phyloP scores from a whole-genome alignment of 306 rosid genomes.

The Alnus rubra region DNA sequence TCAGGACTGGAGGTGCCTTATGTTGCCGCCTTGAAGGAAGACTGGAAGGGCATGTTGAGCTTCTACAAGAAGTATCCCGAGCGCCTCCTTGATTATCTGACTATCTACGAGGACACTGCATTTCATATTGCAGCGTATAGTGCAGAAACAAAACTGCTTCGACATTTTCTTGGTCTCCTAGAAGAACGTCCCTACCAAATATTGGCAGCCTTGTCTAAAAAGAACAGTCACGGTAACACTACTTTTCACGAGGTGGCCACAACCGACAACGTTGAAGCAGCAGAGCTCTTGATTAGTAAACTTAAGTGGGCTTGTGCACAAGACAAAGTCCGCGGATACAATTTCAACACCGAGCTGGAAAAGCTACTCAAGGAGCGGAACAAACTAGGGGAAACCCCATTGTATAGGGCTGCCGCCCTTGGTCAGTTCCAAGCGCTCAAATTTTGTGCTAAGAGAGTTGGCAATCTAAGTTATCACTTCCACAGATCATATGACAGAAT shows the following conservation, averaged over 20 bases:
- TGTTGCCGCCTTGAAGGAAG: not conserved
- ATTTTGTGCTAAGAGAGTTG: not conserved
- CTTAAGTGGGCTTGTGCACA: too few species aligned
- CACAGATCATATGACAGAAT: fast-evolving
- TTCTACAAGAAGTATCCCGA: not conserved
- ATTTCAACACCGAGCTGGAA: too few species aligned
- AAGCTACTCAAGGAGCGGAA: not conserved
- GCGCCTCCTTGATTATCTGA: not conserved
- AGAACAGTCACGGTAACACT: not conserved
- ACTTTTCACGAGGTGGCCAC: not conserved
- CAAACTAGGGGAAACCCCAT: not conserved
- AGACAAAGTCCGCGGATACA: not conserved
- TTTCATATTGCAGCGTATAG: conserved; percentile 17
- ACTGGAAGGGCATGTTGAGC: not conserved
- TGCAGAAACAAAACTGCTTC: not conserved
- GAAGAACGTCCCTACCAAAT: too few species aligned
- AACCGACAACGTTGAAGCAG: not conserved
- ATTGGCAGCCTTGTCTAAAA: not conserved
- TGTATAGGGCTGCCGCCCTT: not conserved
- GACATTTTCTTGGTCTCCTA: not conserved
- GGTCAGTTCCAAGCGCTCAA: not conserved
- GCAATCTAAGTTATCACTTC: not conserved
- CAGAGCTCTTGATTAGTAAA: not conserved
- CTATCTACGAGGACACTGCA: not conserved
- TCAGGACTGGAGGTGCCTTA: not conserved